phyloP scores from a whole-genome alignment of 768 basidiomycete genomes.

The Phaeotremella skinneri region DNA sequence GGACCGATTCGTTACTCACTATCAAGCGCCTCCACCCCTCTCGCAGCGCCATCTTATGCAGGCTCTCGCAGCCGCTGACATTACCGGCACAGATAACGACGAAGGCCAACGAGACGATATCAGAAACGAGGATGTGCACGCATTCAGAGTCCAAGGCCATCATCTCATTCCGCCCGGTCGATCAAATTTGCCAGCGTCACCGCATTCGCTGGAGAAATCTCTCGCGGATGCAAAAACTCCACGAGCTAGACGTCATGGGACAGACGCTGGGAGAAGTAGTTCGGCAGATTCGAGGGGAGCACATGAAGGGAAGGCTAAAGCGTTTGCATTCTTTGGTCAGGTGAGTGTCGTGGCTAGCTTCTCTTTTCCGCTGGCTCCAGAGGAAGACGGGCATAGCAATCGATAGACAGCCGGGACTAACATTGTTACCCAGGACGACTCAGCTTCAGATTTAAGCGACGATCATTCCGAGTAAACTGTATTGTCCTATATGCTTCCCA shows the following conservation, averaged over 20 bases:
- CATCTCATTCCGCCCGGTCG: slow-evolving; percentile 38
- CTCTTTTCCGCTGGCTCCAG: no score
- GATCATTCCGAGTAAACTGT: slow-evolving; percentile 30
- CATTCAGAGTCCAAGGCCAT: slow-evolving; percentile 19
- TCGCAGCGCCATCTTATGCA: slow-evolving; percentile 48
- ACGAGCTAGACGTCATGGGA: neutral
- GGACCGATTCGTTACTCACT: slow-evolving; percentile 46
- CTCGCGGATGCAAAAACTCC: neutral
- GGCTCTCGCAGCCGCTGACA: slow-evolving; percentile 53
- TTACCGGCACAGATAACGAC: slow-evolving; percentile 54
- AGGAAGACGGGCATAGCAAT: no score
- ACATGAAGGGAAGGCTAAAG: slow-evolving; percentile 38
- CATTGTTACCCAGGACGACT: slow-evolving; percentile 39
- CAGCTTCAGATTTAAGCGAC: slow-evolving; percentile 41
- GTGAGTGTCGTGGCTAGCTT: slow-evolving; percentile 39
- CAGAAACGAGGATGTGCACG: slow-evolving; percentile 46
- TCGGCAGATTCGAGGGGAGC: slow-evolving; percentile 1
- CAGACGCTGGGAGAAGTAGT: neutral
- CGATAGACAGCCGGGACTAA: slow-evolving; percentile 3
- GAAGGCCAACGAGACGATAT: slow-evolving; percentile 61
- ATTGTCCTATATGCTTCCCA: no score
- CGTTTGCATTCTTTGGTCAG: slow-evolving; percentile 51
- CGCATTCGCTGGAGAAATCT: neutral
- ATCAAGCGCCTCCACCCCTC: slow-evolving; percentile 41
- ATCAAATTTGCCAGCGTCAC: neutral